Evolutionary conservation across 192 early-diverging fungal species (phyloP), one percentile per base, ranked within the genome.

Genomic region (Coemansia sp.): DNA sequence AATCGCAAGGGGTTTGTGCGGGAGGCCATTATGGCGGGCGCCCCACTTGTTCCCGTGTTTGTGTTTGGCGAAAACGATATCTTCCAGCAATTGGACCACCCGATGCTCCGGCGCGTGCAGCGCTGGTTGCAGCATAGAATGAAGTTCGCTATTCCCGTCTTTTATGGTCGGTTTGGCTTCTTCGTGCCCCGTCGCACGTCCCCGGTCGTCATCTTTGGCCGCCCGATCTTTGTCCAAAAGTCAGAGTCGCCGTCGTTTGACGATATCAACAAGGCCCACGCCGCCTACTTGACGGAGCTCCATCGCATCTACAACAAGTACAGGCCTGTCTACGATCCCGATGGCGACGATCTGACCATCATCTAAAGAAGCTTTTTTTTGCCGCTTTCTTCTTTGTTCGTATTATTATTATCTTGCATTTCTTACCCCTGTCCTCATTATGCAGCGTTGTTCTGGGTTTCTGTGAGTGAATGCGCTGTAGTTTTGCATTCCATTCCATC

Each of bases 1-100:
- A 91, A 88, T 57, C 87, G 95, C 46, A 71, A 93, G 26, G 97
- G 97, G 0, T 99, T 99, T 81, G 89, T 99, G 65, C 92, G 94
- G 59, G 80, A 96, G 54, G 97, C 97, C 6, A 86, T 98, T 6
- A 84, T 86, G 43, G 87, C 92, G 42, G 92, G 93, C 3, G 91
- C 95, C 3, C 80, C 79, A 8, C 80, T 99, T 9, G 92, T 95
- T 8, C 97, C 97, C 18, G 89, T 92, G 0, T 93, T 92, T 77
- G 86, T 88, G 15, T 98, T 99, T 85, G 97, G 97, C 45, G 96
- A 99, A 73, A 96, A 93, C 74, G 93, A 98, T 61, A 74, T 96
- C 21, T 97, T 90, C 79, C 85, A 88, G 41, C 93, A 95, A 55
- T 82, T 92, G 41, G 81, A 86, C 63, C 91, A 92, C 63, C 84